Conservation (phyloP, 768 basidiomycete genomes). For the Tulasnella sp. region DNA sequence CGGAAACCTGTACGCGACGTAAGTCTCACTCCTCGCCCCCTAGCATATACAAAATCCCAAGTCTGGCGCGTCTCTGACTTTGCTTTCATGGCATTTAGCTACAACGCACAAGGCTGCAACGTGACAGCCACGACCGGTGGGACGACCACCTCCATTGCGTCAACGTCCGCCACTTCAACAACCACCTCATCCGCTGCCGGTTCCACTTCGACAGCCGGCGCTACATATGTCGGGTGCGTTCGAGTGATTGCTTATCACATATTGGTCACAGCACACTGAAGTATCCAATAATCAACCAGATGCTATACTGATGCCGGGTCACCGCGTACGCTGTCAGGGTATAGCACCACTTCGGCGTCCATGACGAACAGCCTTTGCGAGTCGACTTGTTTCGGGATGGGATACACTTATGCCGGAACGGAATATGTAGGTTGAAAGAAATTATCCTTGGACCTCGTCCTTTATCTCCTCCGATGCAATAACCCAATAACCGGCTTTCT, state of each 20-base stretch:
- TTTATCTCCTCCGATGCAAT: no score
- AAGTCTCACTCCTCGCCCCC: background rate
- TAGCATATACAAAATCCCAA: no score
- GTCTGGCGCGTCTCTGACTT: no score
- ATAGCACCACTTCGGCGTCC: background rate
- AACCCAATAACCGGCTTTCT: no score
- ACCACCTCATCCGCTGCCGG: constrained; percentile 3
- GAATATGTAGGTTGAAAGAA: no score
- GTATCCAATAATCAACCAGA: no score
- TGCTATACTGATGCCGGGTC: constrained; percentile 10
- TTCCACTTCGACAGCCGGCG: background rate
- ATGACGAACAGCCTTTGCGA: constrained; percentile 5
- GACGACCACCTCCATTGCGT: background rate
- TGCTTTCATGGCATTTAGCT: no score
- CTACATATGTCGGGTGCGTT: constrained; percentile 11
- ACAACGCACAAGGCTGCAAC: background rate
- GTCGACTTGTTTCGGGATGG: background rate
- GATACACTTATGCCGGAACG: constrained; percentile 3
- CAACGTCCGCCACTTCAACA: background rate
- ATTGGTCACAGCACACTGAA: no score
- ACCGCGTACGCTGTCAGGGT: constrained; percentile 1
- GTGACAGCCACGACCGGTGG: background rate
- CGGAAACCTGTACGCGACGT: no score
- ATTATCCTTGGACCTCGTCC: no score
- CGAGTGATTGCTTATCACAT: no score